phyloP scores from a whole-genome alignment of 75 land plant genomes.

The Cryptomeria japonica region DNA sequence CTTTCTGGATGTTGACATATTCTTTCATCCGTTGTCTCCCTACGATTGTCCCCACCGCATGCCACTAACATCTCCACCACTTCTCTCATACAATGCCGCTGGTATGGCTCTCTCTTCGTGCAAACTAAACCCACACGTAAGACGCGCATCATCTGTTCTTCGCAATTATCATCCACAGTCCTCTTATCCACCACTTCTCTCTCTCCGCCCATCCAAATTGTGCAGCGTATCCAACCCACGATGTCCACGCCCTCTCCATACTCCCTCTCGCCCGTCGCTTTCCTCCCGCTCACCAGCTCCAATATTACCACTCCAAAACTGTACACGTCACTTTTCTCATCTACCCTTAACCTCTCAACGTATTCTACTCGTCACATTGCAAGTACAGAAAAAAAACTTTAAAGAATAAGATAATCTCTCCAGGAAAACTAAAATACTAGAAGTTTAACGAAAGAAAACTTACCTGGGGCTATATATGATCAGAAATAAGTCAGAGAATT shows the following conservation, averaged over 20 bases:
- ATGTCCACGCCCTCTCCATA: conserved; percentile 39
- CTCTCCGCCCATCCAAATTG: background rate
- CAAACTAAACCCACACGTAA: background rate
- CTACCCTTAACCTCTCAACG: conserved; percentile 22
- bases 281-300: conserved; percentile 32
- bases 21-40: too few species aligned
- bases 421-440: background rate
- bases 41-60: too few species aligned
- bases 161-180: background rate
- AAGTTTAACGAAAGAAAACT: background rate
- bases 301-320: conserved; percentile 48
- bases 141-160: background rate
- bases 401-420: background rate
- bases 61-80: background rate
- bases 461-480: too few species aligned
- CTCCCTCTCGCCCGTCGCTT: conserved; percentile 22
- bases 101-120: background rate
- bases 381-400: background rate
- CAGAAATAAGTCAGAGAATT: too few species aligned
- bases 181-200: background rate
- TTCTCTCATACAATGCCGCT: background rate
- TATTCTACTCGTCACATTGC: conserved; percentile 17
- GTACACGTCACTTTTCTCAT: conserved; percentile 40
- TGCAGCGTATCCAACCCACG: conserved; percentile 25
- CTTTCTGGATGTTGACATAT: too few species aligned